Evolutionary conservation across 164 flowering plant genomes (phyloP), one percentile per base, ranked within the genome.

Genomic region (Brasenia schreberi): DNA sequence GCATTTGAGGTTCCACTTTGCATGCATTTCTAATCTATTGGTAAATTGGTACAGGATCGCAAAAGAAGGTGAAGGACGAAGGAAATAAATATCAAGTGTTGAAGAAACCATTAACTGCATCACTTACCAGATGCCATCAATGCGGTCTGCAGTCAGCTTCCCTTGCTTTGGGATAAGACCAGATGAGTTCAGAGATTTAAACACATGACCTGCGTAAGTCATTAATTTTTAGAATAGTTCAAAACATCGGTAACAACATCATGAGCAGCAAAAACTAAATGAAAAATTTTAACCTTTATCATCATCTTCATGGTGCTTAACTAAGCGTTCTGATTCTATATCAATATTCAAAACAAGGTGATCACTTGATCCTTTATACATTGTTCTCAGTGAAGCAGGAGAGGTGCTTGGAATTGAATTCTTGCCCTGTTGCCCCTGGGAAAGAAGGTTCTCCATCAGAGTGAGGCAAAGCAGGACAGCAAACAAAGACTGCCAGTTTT

Each of bases 141-240:
- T 68, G 61, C 93, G 81, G 67, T 94, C 99, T 63, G 97, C 96
- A 61, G 87, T 42, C 75, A 78, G 64, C 78, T 86, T 94, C 67
- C 93, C 99, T 82, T 89, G 96, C 69, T 64, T 80, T 62, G 99
- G 99, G 63, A 94, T 70, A 62, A 94, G 78, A 74, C 99, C 99
- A 11, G 93, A 79, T 43, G 90, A 79, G 73, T 84, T 85, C 10
- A 94, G 87, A 23, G 99, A 86, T 83, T 87, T 94, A 80, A 94
- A 94, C 16, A 78, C 77, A 72, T 91, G 97, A 78, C 99, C 99
- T 94, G 90, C 81, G 72, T 73, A 64, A 49, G 56, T 49, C 10
- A 49, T 49, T 49, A 9, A 49, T 49, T 9, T 49, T 49, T 49
- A 63, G 18, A 58, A 58, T 18, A 58, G 18, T 12, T 18, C 2